Conservation (phyloP, 768 basidiomycete species). For the Russula sp. region DNA sequence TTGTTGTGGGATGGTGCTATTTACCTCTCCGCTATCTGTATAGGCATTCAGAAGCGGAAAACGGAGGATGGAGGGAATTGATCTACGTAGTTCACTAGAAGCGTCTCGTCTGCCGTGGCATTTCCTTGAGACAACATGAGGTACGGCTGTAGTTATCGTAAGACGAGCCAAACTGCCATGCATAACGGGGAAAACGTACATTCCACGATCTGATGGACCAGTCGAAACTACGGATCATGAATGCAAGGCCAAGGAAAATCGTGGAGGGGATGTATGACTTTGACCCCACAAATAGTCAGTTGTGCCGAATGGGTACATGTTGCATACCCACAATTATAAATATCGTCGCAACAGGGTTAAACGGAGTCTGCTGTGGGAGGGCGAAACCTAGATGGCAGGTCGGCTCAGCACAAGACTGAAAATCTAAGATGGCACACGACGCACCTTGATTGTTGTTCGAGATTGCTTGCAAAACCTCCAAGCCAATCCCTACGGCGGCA, state of each 20-base stretch:
- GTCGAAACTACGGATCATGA: slow-evolving; percentile 47
- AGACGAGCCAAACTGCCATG: background rate
- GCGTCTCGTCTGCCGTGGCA: slow-evolving; percentile 49
- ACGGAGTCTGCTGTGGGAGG: slow-evolving; percentile 45
- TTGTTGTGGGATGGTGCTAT: background rate
- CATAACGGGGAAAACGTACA: slow-evolving; percentile 33
- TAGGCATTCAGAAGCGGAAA: background rate
- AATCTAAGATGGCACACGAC: too few relatives aligned
- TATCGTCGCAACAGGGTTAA: slow-evolving; percentile 42
- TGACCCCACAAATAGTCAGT: background rate
- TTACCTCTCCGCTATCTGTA: slow-evolving; percentile 17
- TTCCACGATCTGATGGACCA: slow-evolving; percentile 53
- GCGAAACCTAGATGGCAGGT: slow-evolving; percentile 40
- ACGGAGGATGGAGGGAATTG: background rate
- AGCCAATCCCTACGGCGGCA: background rate
- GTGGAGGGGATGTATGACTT: slow-evolving; percentile 58
- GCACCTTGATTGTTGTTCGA: too few relatives aligned
- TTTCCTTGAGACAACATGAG: slow-evolving; percentile 48
- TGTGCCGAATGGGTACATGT: background rate
- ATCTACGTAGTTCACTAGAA: slow-evolving; percentile 61
- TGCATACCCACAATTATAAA: slow-evolving; percentile 39
- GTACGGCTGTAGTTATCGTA: slow-evolving; percentile 46
- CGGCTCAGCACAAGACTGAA: background rate
- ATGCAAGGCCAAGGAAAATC: slow-evolving; percentile 44
- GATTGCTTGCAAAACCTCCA: background rate